phyloP scores from a whole-genome alignment of 1,139 yeast genomes.

The Sugiyamaella novakii region DNA sequence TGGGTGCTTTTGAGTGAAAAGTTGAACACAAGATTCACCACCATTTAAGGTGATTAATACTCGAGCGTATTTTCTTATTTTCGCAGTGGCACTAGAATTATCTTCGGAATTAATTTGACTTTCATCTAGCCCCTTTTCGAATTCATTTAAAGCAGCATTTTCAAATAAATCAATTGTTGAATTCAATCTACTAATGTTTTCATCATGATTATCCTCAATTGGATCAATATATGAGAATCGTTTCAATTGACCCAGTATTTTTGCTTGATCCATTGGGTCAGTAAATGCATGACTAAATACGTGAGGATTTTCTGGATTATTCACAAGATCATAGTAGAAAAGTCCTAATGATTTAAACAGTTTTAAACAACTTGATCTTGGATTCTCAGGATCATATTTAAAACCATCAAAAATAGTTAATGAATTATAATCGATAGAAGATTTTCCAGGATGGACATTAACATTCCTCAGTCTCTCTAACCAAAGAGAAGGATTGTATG shows the following conservation, averaged over 20 bases:
- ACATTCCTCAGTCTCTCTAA: constrained; percentile 50
- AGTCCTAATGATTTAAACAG: constrained; percentile 34
- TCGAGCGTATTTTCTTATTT: constrained; percentile 42
- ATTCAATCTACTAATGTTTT: constrained; percentile 52
- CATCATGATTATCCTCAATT: constrained; percentile 42
- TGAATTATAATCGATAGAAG: constrained; percentile 5
- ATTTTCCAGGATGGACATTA: constrained; percentile 35
- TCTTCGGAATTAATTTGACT: constrained; percentile 42
- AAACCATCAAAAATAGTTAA: constrained; percentile 30
- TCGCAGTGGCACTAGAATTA: constrained; percentile 24
- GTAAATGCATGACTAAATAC: constrained; percentile 30
- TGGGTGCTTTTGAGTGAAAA: constrained; percentile 51
- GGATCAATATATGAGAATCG: constrained; percentile 47
- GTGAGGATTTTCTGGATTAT: constrained; percentile 30
- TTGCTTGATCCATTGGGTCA: constrained; percentile 39
- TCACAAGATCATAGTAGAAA: constrained; percentile 36
- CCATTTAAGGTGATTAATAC: constrained; percentile 45
- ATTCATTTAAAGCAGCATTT: constrained; percentile 68
- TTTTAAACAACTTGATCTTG: constrained; percentile 28
- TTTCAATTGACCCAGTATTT: constrained; percentile 34
- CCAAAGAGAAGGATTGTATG: constrained; percentile 52
- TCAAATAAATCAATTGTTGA: constrained; percentile 72
- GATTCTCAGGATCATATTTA: constrained; percentile 27
- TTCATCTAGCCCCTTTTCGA: constrained; percentile 58
- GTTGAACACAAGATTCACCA: constrained; percentile 49